These are phyloP conservation scores for Nakazawaea ernobii DNA, from an alignment of 805 yeast species.

Conservation along the genomic window DNA sequence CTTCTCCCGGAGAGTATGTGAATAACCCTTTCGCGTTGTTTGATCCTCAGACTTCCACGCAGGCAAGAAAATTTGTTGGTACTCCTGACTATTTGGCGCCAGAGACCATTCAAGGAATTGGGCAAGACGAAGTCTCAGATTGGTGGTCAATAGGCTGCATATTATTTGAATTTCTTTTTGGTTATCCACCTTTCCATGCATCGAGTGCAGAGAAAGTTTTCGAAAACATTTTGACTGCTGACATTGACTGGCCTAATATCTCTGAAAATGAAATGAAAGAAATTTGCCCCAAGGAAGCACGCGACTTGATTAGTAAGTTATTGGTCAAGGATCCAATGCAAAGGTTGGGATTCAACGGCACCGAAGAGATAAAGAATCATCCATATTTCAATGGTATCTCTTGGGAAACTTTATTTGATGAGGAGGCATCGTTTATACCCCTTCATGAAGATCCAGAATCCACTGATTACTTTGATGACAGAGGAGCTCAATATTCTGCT, in stretches of 20 bases:
- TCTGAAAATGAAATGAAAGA: constrained; percentile 45
- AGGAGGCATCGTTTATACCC: constrained; percentile 83
- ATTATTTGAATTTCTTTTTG: constrained; percentile 83
- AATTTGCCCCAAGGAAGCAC: constrained; percentile 60
- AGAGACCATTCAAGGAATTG: constrained; percentile 81
- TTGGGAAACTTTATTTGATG: constrained; percentile 69
- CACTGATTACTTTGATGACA: constrained; percentile 83
- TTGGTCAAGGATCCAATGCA: constrained; percentile 56
- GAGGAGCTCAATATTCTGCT: constrained; percentile 76
- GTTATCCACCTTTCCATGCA: constrained; percentile 93
- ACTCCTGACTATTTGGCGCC: constrained; percentile 98
- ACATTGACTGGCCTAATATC: constrained; percentile 80
- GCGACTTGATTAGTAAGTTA: constrained; percentile 62
- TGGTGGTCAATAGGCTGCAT: constrained; percentile 99
- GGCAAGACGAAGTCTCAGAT: constrained; percentile 83
- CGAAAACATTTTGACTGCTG: constrained; percentile 66
- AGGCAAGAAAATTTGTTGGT: constrained; percentile 74
- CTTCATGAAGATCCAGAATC: constrained; percentile 70
- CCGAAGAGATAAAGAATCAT: constrained; percentile 73
- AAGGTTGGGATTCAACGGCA: constrained; percentile 76
- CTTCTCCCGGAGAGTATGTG: constrained; percentile 13
- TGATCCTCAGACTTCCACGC: constrained; percentile 60
- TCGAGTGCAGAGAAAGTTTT: constrained; percentile 75
- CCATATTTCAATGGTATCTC: constrained; percentile 66
- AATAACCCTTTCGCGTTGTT: constrained; percentile 48